A percentile compares a stretch with the other conserved stretches of the same genome.
phyloP scores from a whole-genome alignment of 106 monocot genomes.

The Dendrobium nobile region DNA sequence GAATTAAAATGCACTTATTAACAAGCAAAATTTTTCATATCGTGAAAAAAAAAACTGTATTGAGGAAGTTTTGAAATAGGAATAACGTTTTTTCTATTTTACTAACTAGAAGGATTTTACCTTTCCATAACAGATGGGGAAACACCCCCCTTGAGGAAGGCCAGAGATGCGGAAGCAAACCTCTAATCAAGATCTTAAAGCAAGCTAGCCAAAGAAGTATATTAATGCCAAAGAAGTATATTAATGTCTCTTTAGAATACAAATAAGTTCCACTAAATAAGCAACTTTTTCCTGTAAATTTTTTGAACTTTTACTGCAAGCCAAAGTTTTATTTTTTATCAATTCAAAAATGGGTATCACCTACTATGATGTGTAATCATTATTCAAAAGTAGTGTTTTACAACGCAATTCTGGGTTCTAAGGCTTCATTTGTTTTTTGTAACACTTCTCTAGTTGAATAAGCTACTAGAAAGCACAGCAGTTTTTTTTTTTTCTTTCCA shows the following conservation, averaged over 20 bases:
- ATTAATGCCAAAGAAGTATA: background rate
- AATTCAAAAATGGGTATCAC: background rate
- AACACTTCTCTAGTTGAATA: background rate
- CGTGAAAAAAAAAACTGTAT: background rate
- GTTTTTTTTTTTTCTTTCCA: background rate
- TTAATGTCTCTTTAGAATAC: background rate
- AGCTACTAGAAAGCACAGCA: background rate
- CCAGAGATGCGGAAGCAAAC: conserved; percentile 57
- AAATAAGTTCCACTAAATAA: background rate
- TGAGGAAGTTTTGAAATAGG: background rate
- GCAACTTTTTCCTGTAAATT: background rate
- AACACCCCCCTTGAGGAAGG: conserved; percentile 69
- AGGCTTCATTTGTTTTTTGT: background rate
- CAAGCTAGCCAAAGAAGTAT: conserved; percentile 17
- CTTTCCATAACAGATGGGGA: conserved; percentile 43
- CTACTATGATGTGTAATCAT: background rate
- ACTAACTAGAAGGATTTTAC: background rate
- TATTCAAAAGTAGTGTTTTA: background rate
- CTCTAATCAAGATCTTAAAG: conserved; percentile 50
- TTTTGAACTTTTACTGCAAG: background rate
- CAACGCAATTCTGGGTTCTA: background rate
- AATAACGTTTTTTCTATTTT: background rate
- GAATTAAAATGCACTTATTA: background rate
- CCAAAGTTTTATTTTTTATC: background rate
- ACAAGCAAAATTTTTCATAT: background rate